Evolutionary conservation across 208 protist genomes (phyloP).

Genomic region (Crithidia brevicula): DNA sequence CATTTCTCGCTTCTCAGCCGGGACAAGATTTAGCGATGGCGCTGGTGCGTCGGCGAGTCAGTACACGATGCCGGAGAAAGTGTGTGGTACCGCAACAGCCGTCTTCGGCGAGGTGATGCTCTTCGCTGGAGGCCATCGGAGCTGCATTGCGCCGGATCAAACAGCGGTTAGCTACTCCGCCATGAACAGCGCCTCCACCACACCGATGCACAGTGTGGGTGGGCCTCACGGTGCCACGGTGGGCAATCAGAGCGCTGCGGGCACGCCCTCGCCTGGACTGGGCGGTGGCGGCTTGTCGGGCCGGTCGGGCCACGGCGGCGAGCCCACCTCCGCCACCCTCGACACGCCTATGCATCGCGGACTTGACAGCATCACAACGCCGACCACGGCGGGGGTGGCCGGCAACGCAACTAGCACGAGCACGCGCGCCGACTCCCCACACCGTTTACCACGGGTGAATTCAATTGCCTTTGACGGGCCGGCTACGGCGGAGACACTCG

Average conservation of each 20-base stretch:
- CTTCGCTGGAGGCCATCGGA: slow-evolving; percentile 40
- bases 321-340: not conserved
- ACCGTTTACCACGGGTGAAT: slow-evolving; percentile 15
- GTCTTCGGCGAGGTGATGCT: slow-evolving; percentile 37
- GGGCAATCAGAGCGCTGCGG: not conserved
- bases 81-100: slow-evolving; percentile 37
- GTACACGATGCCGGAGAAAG: slow-evolving; percentile 43
- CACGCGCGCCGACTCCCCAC: slow-evolving; percentile 24
- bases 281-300: no score
- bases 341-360: not conserved
- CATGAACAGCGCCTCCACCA: slow-evolving; percentile 35
- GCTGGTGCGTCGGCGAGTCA: slow-evolving; percentile 2
- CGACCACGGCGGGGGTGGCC: not conserved
- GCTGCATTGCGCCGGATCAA: slow-evolving; percentile 37
- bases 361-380: slow-evolving; percentile 7
- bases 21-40: no score
- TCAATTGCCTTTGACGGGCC: slow-evolving; percentile 32
- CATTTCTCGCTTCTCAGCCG: no score
- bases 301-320: no score
- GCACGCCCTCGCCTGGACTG: slow-evolving; percentile 2
- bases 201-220: slow-evolving; percentile 27
- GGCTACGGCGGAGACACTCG: slow-evolving; percentile 32
- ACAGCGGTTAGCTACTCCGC: slow-evolving; percentile 41
- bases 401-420: slow-evolving; percentile 7
- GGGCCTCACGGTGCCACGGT: not conserved